These are phyloP conservation scores for Beauveria pseudobassiana DNA, from an alignment of 2,329 filamentous ascomycete species.

Conservation along the genomic window DNA sequence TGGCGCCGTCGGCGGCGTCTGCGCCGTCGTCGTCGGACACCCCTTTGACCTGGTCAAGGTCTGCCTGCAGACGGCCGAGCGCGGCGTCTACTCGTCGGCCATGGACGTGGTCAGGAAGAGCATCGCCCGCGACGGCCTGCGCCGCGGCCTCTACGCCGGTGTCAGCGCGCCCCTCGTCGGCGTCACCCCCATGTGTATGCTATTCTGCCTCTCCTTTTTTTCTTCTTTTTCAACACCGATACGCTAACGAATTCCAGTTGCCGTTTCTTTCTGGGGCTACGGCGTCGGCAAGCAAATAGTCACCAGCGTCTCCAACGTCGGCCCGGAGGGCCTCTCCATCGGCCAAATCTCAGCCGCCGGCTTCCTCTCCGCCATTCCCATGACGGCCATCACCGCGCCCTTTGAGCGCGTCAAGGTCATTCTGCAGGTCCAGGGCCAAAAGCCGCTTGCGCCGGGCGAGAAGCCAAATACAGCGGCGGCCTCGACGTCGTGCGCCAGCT, in stretches of 20 bases:
- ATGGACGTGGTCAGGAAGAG: constrained; percentile 89
- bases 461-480: constrained; percentile 84
- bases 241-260: constrained; percentile 38
- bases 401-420: constrained; percentile 99
- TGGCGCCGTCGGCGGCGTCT: constrained; percentile 88
- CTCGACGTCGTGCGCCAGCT: constrained; percentile 88
- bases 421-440: constrained; percentile 93
- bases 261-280: constrained; percentile 77
- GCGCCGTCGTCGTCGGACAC: constrained; percentile 89
- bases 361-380: constrained; percentile 95
- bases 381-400: constrained; percentile 96
- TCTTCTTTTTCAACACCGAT: background rate
- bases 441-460: constrained; percentile 78
- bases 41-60: constrained; percentile 98
- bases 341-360: constrained; percentile 85
- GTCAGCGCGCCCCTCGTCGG: constrained; percentile 91
- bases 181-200: constrained; percentile 97
- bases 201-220: background rate
- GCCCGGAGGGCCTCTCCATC: constrained; percentile 68
- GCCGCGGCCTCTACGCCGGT: constrained; percentile 85
- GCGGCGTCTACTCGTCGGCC: constrained; percentile 82
- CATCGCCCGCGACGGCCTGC: constrained; percentile 75
- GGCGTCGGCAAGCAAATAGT: constrained; percentile 92
- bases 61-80: constrained; percentile 89
- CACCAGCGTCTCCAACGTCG: constrained; percentile 54